Conservation (phyloP, 2,329 filamentous ascomycete genomes). For the Cladosporium sp. region DNA sequence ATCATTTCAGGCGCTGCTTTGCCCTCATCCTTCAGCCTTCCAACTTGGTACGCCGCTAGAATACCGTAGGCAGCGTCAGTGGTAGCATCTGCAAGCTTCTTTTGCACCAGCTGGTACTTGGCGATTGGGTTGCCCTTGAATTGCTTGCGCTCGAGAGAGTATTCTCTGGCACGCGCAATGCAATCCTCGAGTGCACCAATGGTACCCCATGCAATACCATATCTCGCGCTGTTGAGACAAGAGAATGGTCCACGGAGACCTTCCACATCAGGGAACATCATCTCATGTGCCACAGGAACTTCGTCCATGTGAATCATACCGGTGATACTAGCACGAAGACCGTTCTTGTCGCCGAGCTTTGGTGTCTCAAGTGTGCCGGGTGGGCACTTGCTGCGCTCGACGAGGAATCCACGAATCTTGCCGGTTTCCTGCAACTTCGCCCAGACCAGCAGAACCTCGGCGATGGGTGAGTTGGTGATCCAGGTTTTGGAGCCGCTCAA, state of each 20-base stretch:
- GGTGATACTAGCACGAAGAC: constrained; percentile 85
- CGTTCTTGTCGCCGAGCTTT: constrained; percentile 90
- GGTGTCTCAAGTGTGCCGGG: constrained; percentile 88
- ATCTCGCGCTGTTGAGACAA: constrained; percentile 88
- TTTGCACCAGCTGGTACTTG: constrained; percentile 94
- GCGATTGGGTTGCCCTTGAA: constrained; percentile 95
- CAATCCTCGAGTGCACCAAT: constrained; percentile 95
- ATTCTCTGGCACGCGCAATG: constrained; percentile 72
- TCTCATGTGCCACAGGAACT: constrained; percentile 79
- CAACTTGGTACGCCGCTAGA: constrained; percentile 86
- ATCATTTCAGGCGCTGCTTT: constrained; percentile 94
- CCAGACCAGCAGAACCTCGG: constrained; percentile 83
- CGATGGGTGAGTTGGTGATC: constrained; percentile 92
- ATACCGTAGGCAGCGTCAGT: constrained; percentile 90
- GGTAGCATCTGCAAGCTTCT: constrained; percentile 89
- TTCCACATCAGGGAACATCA: constrained; percentile 91
- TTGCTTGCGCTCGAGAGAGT: constrained; percentile 89
- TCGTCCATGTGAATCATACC: constrained; percentile 97
- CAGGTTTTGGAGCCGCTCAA: constrained; percentile 85
- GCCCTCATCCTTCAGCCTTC: constrained; percentile 86
- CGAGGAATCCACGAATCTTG: constrained; percentile 88
- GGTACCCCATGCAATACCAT: constrained; percentile 89
- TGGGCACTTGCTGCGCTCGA: constrained; percentile 81
- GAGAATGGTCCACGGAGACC: constrained; percentile 85
- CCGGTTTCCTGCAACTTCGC: constrained; percentile 86